These are phyloP conservation scores for Drechslera avenae DNA, from an alignment of 2,329 filamentous ascomycete genomes.

Conservation along the genomic window DNA sequence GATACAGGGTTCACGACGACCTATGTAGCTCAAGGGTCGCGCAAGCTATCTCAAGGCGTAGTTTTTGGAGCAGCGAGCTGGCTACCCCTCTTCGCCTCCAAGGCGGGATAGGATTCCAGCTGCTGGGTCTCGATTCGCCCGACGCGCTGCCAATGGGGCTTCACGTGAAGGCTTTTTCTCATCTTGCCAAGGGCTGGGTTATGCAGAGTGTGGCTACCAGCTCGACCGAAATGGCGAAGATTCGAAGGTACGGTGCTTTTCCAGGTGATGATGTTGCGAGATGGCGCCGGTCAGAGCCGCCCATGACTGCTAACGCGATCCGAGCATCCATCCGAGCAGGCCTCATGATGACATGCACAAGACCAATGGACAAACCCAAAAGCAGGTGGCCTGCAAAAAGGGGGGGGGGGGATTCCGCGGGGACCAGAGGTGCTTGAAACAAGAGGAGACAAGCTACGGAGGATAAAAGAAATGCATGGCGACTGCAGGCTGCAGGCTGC, in stretches of 20 bases:
- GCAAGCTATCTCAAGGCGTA: not conserved
- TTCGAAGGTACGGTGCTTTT: constrained; percentile 1
- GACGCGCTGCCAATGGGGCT: constrained; percentile 9
- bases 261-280: constrained; percentile 3
- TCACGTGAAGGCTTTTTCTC: constrained; percentile 6
- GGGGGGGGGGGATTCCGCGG: not conserved
- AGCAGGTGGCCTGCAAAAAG: constrained; percentile 4
- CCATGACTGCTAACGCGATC: not conserved
- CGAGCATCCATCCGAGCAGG: too few species aligned
- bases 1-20: constrained; percentile 1
- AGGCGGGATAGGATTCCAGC: constrained; percentile 12
- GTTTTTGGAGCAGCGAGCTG: not conserved
- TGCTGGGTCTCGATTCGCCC: constrained; percentile 4
- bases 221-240: constrained; percentile 1
- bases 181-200: constrained; percentile 7
- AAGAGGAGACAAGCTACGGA: not conserved
- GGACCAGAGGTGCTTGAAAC: not conserved
- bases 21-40: not conserved
- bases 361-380: not conserved
- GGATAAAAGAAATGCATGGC: not conserved
- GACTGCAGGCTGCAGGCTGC: not conserved
- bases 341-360: too few species aligned
- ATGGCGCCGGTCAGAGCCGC: constrained; percentile 8
- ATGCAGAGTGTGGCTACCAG: constrained; percentile 1
- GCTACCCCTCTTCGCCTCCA: constrained; percentile 17